Conservation (phyloP, 805 yeast species). For the Saccharomycopsis malanga region DNA sequence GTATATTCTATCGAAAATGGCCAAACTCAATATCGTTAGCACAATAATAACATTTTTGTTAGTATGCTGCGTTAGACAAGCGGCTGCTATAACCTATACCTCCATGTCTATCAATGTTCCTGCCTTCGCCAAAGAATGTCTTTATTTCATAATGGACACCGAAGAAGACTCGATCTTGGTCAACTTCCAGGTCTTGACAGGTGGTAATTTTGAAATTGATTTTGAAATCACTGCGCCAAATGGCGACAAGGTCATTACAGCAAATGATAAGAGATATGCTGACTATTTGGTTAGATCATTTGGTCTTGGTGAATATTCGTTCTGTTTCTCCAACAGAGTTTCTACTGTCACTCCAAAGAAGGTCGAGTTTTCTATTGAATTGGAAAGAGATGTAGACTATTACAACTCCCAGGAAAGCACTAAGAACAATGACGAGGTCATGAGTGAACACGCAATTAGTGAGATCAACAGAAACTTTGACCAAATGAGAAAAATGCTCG, state of each 20-base stretch:
- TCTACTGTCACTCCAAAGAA: slow-evolving; percentile 57
- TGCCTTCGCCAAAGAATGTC: slow-evolving; percentile 39
- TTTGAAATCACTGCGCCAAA: slow-evolving; percentile 52
- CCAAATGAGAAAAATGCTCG: slow-evolving; percentile 54
- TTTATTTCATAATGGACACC: slow-evolving; percentile 31
- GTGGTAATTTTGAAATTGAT: slow-evolving; percentile 63
- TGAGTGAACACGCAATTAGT: slow-evolving; percentile 47
- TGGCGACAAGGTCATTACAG: slow-evolving; percentile 41
- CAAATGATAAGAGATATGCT: slow-evolving; percentile 55
- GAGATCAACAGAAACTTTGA: slow-evolving; percentile 54
- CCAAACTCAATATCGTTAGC: background rate
- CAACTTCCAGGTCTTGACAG: slow-evolving; percentile 42
- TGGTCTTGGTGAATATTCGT: slow-evolving; percentile 54
- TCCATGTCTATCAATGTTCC: slow-evolving; percentile 33
- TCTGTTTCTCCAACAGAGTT: slow-evolving; percentile 59
- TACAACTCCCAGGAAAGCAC: slow-evolving; percentile 28
- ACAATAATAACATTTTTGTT: background rate
- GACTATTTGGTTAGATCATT: slow-evolving; percentile 54
- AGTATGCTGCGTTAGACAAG: background rate
- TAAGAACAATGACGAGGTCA: slow-evolving; percentile 42
- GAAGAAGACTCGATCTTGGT: slow-evolving; percentile 31
- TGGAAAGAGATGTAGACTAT: slow-evolving; percentile 36
- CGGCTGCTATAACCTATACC: slow-evolving; percentile 26
- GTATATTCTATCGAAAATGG: too few species aligned
- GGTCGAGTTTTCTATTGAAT: slow-evolving; percentile 52